Conservation (phyloP, 2,329 filamentous ascomycete genomes). For the Sporothrix globosa region DNA sequence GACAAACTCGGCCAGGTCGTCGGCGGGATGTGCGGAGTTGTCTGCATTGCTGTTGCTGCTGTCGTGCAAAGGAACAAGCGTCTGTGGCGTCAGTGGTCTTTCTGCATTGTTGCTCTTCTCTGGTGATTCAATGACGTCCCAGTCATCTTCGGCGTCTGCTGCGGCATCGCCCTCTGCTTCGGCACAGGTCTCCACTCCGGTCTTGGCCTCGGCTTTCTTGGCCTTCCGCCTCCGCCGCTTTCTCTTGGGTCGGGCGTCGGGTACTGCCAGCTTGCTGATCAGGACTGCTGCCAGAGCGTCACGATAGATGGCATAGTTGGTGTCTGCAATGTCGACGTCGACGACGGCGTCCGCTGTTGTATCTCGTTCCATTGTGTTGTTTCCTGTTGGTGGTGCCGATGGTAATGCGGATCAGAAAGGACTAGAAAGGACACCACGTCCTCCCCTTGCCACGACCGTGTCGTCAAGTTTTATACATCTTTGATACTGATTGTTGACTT, state of each 20-base stretch:
- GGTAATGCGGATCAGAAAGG: background rate
- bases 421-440: no score
- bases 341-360: background rate
- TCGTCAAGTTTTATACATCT: background rate
- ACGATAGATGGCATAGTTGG: constrained; percentile 70
- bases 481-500: background rate
- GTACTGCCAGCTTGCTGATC: constrained; percentile 60
- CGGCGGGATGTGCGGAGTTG: constrained; percentile 45
- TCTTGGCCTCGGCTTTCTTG: constrained; percentile 12
- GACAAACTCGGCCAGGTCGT: constrained; percentile 78
- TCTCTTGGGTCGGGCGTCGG: constrained; percentile 32
- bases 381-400: background rate
- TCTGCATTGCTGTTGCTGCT: background rate
- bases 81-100: constrained; percentile 22
- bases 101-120: background rate
- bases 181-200: background rate
- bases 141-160: background rate
- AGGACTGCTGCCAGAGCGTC: constrained; percentile 73
- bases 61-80: constrained; percentile 38
- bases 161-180: background rate
- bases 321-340: constrained; percentile 36
- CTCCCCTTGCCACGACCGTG: background rate
- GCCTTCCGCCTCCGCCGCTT: constrained; percentile 2
- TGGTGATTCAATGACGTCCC: constrained; percentile 1
- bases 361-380: background rate